phyloP scores from a whole-genome alignment of 129 eudicot species.

The Chrysanthemum seticuspe region DNA sequence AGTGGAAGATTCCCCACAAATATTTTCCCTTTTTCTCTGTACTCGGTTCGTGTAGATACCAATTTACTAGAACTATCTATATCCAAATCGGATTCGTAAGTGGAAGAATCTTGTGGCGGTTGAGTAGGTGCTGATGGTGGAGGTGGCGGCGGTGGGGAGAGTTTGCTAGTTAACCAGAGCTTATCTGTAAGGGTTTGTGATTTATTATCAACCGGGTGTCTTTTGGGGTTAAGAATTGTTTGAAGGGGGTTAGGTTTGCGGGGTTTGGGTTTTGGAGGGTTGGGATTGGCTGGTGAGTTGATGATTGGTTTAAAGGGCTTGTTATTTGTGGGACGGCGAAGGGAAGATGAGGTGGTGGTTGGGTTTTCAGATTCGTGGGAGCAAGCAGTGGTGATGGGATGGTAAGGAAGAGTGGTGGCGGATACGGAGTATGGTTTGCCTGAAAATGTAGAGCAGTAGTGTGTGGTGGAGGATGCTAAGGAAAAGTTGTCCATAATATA shows the following conservation, averaged over 20 bases:
- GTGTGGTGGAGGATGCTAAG: slow-evolving; percentile 53
- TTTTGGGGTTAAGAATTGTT: slow-evolving; percentile 36
- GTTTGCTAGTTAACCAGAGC: slow-evolving; percentile 86
- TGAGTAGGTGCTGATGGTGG: slow-evolving; percentile 28
- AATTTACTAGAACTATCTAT: slow-evolving; percentile 9
- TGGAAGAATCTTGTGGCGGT: not conserved
- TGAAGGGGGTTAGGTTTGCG: slow-evolving; percentile 43
- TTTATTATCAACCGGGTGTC: slow-evolving; percentile 20
- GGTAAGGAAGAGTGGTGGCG: slow-evolving; percentile 25
- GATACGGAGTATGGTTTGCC: slow-evolving; percentile 32
- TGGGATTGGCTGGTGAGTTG: slow-evolving; percentile 30
- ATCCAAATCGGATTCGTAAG: not conserved
- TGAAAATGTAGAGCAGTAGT: slow-evolving; percentile 41
- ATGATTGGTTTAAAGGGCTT: slow-evolving; percentile 36
- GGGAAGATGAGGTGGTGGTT: slow-evolving; percentile 30
- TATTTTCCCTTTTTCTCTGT: slow-evolving; percentile 69
- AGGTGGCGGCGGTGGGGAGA: slow-evolving; percentile 54
- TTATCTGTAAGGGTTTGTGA: slow-evolving; percentile 55
- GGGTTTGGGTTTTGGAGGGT: slow-evolving; percentile 36
- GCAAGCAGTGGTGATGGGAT: slow-evolving; percentile 31
- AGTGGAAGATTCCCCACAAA: slow-evolving; percentile 85
- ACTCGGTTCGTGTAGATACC: slow-evolving; percentile 30
- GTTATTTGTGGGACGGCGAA: slow-evolving; percentile 44
- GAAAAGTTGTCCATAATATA: slow-evolving; percentile 59
- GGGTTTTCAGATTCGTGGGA: slow-evolving; percentile 33